phyloP scores from a whole-genome alignment of 1,284 basidiomycete genomes.

The Hemileia vastatrix region DNA sequence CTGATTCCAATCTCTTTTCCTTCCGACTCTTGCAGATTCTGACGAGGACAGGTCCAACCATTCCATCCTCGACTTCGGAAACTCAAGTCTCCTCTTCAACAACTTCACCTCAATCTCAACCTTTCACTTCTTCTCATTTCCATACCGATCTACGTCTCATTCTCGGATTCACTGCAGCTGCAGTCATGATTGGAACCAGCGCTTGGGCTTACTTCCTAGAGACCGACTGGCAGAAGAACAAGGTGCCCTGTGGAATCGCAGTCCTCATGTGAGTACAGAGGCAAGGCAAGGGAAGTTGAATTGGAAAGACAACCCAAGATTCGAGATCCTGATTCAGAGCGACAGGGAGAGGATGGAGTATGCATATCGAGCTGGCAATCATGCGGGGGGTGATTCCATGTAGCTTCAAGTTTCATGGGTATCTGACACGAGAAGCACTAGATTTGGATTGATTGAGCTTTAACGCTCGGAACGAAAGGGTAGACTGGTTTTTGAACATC shows the following conservation, averaged over 20 bases:
- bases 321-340: no score
- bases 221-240: constrained; percentile 38
- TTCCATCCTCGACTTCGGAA: constrained; percentile 9
- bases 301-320: neutral
- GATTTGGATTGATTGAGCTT: no score
- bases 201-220: constrained; percentile 38
- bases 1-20: neutral
- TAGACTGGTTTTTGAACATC: no score
- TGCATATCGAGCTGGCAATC: no score
- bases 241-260: constrained; percentile 28
- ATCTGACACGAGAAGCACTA: no score
- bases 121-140: constrained; percentile 35
- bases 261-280: constrained; percentile 29
- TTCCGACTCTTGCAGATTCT: constrained; percentile 23
- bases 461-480: no score
- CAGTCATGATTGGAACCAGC: constrained; percentile 36
- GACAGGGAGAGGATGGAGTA: no score
- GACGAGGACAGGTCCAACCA: constrained; percentile 4
- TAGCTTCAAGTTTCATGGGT: no score
- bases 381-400: no score
- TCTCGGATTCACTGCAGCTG: constrained; percentile 32
- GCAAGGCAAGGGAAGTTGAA: neutral
- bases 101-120: constrained; percentile 25
- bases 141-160: constrained; percentile 34
- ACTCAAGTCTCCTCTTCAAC: neutral